Base-by-base conservation (phyloP, 2,329 filamentous ascomycete genomes). In the Rachicladosporium sp. region DNA sequence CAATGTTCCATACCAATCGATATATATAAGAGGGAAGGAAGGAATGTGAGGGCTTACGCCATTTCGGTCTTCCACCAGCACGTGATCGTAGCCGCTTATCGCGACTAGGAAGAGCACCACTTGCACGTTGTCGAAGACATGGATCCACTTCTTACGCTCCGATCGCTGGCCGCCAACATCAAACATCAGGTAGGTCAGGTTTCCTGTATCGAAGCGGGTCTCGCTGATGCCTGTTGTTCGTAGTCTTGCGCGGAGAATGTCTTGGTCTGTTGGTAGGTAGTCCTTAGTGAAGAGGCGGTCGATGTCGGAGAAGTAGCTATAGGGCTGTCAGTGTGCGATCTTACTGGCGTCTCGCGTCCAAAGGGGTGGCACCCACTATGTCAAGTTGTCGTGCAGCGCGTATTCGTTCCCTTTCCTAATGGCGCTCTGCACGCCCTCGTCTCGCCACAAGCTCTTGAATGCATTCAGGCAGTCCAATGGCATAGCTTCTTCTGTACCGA, bases 81-180 rank as follows among this genome's bases (percentile, higher is more conserved):
- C 93, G 62, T 96, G 91, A 58, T 96, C 89, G 61, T 95, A 96
- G 43, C 89, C 89, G 48, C 87, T 94, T 52, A 96, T 88, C 35
- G 89, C 88, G 38, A 94, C 89, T 50, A 96, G 74, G 65, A 96
- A 96, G 31, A 96, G 70, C 39, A 96, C 71, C 50, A 85, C 88
- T 56, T 91, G 87, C 46, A 94, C 87, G 48, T 91, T 91, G 60
- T 94, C 87, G 58, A 94, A 94, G 58, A 87, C 91, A 61, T 94
- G 87, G 47, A 94, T 93, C 87, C 87, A 94, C 69, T 94, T 94
- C 73, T 93, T 93, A 46, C 87, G 81, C 64, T 94, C 87, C 21
- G 87, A 93, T 52, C 87, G 73, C 60, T 94, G 87, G 42, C 87
- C 87, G 59, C 87, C 87, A 35, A 93, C 87, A 55, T 94, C 87